Evolutionary conservation across 78 protist genomes (phyloP).

Genomic region (Anaeramoeba ignava): DNA sequence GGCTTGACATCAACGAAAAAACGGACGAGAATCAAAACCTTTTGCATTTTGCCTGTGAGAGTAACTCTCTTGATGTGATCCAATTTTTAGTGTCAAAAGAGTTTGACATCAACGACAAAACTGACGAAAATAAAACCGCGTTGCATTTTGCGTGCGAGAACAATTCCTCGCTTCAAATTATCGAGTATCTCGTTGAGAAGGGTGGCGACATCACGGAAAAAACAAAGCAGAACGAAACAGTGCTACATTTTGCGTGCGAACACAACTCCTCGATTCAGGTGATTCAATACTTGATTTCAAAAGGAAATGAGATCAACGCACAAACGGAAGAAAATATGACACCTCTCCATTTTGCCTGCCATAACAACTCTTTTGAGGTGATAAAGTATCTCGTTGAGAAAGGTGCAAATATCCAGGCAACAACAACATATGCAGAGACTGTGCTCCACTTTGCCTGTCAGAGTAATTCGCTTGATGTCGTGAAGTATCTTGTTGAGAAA

Average conservation of each 20-base stretch:
- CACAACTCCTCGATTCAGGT: neutral
- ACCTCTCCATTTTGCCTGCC: neutral
- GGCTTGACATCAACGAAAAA: too few relatives aligned
- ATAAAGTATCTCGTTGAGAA: neutral
- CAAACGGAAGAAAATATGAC: neutral
- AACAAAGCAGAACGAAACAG: neutral
- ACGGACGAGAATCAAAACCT: too few relatives aligned
- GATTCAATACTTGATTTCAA: neutral
- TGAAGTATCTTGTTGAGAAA: neutral
- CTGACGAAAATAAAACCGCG: neutral
- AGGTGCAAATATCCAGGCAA: neutral
- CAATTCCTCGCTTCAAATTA: neutral
- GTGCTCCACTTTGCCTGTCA: neutral
- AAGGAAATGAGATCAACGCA: neutral
- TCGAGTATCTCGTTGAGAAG: neutral
- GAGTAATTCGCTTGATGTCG: neutral
- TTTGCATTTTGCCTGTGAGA: too few relatives aligned
- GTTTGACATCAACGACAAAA: too few relatives aligned
- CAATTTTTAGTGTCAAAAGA: too few relatives aligned
- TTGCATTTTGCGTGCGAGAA: neutral
- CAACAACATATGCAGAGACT: neutral
- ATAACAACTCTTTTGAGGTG: neutral
- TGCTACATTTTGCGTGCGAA: neutral
- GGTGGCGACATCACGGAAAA: neutral
- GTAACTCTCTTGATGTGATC: too few relatives aligned